These are phyloP conservation scores for Lecanoromycetidae sp. DNA, from an alignment of 2,329 filamentous ascomycete genomes.

Conservation along the genomic window DNA sequence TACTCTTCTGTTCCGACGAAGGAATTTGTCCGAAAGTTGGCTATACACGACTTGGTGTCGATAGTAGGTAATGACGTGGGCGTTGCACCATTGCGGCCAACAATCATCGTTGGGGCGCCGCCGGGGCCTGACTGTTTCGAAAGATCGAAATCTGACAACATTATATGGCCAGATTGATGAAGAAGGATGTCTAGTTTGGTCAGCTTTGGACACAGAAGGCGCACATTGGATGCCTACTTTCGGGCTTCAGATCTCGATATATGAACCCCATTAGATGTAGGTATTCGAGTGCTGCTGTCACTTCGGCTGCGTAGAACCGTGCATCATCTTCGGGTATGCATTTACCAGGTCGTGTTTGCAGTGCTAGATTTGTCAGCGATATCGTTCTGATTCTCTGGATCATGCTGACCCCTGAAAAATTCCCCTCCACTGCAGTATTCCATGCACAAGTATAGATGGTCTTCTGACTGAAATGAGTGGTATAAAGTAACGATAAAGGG, in stretches of 20 bases:
- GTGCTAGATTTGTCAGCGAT: conserved; percentile 38
- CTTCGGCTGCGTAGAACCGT: conserved; percentile 92
- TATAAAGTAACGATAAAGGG: conserved; percentile 98
- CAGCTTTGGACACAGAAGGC: background rate
- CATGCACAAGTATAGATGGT: conserved; percentile 98
- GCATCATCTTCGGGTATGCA: conserved; percentile 95
- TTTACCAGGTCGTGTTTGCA: conserved; percentile 93
- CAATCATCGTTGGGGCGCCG: conserved; percentile 95
- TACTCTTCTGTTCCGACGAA: conserved; percentile 99
- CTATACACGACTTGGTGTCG: conserved; percentile 95
- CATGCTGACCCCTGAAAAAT: conserved; percentile 62
- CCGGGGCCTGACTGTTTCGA: conserved; percentile 95
- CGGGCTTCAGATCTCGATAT: conserved; percentile 92
- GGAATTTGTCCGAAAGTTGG: conserved; percentile 94
- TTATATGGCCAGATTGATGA: conserved; percentile 98
- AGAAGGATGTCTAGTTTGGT: conserved; percentile 69
- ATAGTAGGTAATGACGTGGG: conserved; percentile 86
- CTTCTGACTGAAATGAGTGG: conserved; percentile 97
- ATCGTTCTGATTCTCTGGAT: background rate
- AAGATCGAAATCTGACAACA: conserved; percentile 97
- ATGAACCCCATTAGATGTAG: conserved; percentile 99
- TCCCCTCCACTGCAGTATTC: conserved; percentile 98
- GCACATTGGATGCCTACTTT: conserved; percentile 73
- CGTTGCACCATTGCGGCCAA: conserved; percentile 70
- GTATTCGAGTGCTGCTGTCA: conserved; percentile 91